Evolutionary conservation across 2,329 filamentous ascomycete species (phyloP).

Genomic region (Samsoniella hepiali): DNA sequence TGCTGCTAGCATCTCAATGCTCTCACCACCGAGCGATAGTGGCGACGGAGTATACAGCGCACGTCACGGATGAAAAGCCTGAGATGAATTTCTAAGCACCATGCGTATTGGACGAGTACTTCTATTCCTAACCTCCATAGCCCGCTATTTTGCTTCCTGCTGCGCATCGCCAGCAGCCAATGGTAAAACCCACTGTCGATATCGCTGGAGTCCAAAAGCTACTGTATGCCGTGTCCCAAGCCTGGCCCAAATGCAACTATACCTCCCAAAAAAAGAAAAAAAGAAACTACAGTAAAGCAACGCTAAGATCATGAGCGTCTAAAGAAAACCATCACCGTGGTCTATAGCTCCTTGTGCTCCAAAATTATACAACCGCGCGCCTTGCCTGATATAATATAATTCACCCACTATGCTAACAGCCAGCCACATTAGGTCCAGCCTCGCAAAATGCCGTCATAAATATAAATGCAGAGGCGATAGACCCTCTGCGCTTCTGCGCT

Average conservation of each 20-base stretch:
- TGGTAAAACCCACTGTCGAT: constrained; percentile 10
- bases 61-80: background rate
- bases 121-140: constrained; percentile 3
- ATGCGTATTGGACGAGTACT: background rate
- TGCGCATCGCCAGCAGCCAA: background rate
- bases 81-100: background rate
- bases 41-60: background rate
- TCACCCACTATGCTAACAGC: background rate
- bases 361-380: constrained; percentile 13
- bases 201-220: constrained; percentile 3
- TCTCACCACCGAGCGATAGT: background rate
- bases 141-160: background rate
- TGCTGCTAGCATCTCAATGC: background rate
- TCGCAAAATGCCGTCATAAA: background rate
- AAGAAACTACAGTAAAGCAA: constrained; percentile 12
- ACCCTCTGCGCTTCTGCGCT: background rate
- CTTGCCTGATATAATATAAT: background rate
- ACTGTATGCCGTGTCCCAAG: constrained; percentile 3
- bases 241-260: constrained; percentile 6
- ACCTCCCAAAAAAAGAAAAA: constrained; percentile 9
- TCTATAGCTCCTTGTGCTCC: background rate
- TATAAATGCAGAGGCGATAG: constrained; percentile 30
- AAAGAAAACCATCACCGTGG: background rate
- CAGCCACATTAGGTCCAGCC: background rate
- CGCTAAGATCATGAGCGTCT: constrained; percentile 15